These are phyloP conservation scores for Chrysoporthe puriensis DNA, from an alignment of 2,329 filamentous ascomycete genomes.

Conservation along the genomic window DNA sequence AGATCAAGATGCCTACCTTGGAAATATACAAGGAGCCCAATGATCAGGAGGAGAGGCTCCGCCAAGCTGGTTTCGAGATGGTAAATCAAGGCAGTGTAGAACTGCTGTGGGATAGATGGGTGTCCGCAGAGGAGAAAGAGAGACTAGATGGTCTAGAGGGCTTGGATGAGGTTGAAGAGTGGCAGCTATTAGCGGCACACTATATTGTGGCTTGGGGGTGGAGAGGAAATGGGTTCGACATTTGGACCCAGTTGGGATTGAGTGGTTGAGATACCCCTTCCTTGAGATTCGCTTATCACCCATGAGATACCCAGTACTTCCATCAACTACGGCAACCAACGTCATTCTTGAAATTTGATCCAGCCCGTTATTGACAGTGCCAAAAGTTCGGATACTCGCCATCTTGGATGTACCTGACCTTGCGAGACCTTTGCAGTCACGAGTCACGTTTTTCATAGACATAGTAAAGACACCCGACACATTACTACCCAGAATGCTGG, in stretches of 20 bases:
- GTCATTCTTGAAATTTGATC: no score
- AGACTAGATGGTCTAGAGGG: conserved; percentile 81
- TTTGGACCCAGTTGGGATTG: conserved; percentile 21
- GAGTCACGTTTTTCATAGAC: neutral
- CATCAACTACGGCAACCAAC: neutral
- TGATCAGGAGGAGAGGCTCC: conserved; percentile 71
- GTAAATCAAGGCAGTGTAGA: conserved; percentile 51
- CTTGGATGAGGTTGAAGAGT: conserved; percentile 94
- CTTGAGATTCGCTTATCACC: neutral
- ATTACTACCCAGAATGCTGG: neutral
- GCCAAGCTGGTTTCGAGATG: conserved; percentile 64
- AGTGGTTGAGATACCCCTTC: neutral
- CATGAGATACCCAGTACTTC: neutral
- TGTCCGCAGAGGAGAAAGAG: conserved; percentile 71
- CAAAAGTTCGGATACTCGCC: no score
- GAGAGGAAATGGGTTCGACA: conserved; percentile 54
- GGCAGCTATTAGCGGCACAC: conserved; percentile 82
- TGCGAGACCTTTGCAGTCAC: no score
- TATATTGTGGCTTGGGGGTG: conserved; percentile 92
- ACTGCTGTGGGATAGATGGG: conserved; percentile 77
- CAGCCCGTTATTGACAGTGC: no score
- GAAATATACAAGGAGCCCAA: conserved; percentile 68
- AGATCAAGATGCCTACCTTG: conserved; percentile 84
- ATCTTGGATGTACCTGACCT: no score
- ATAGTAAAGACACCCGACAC: neutral